A percentile compares a stretch with the other conserved stretches of the same genome.
Conservation (phyloP, 2,329 filamentous ascomycete species). For the Neurospora crassa region DNA sequence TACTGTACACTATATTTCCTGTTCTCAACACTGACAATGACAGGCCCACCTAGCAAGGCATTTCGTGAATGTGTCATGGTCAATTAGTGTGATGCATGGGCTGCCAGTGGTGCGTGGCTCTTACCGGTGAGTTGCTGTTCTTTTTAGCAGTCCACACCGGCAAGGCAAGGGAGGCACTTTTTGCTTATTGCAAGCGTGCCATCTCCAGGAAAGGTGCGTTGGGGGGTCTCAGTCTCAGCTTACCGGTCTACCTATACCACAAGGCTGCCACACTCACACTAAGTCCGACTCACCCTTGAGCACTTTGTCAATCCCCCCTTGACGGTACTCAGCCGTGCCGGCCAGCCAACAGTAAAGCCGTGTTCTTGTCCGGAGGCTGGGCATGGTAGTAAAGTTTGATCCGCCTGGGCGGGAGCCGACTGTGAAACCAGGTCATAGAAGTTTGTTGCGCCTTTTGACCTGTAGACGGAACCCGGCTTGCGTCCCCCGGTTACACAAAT, state of each 20-base stretch:
- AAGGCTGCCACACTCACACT: neutral
- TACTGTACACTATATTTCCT: neutral
- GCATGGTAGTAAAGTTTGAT: neutral
- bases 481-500: conserved; percentile 6
- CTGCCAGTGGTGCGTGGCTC: neutral
- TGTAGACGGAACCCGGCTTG: conserved; percentile 2
- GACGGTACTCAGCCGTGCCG: neutral
- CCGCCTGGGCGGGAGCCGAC: neutral
- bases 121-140: neutral
- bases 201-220: neutral
- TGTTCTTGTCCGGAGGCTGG: neutral
- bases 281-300: neutral
- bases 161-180: neutral
- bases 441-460: neutral
- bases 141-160: neutral
- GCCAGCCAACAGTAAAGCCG: neutral
- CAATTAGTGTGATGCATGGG: neutral
- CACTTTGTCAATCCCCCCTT: neutral
- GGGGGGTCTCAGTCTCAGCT: neutral
- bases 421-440: neutral
- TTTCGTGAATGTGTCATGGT: neutral
- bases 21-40: neutral
- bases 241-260: neutral
- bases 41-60: neutral
- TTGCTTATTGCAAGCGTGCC: neutral